Evolutionary conservation across 768 basidiomycete genomes (phyloP), one percentile per base, ranked within the genome.

Genomic region (Amanita polypyramis): DNA sequence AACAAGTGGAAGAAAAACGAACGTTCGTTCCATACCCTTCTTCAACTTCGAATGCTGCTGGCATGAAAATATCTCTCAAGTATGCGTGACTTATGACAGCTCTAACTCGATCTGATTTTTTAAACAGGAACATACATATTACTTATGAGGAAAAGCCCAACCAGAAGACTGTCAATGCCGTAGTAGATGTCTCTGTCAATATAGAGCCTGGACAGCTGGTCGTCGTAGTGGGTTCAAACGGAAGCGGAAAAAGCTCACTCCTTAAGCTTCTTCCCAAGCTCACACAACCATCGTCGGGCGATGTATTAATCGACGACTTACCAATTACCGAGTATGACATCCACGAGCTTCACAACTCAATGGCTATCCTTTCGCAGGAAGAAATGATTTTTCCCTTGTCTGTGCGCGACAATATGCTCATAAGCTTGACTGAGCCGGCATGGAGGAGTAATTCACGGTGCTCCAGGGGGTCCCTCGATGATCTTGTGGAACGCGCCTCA

Each of bases 151-250:
- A 25, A 25, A 20, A 40, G 21, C 39, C 14, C 30, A 8, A 36
- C 25, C 62, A 67, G 39, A 63, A 60, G 21, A 64, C 50, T 1
- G 53, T n/a, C 44, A 56, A 36, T n/a, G 60, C 60, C 15, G 56
- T 71, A 11, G 42, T 56, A 17, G 54, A 65, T 42, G 52, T 72
- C 41, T 65, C 68, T 0, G 60, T 75, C 44, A 59, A 54, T 12
- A 64, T 76, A 43, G 51, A 64, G 6, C 55, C 72, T 5, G 74
- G 74, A 2, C 64, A 72, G 21, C 63, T 79, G 10, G 70, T 75
- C 14, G 72, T 79, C 29, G 62, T 81, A n/a, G 78, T 81, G 5
- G 77, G 79, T 21, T 61, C 62, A 2, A 81, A 80, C 52, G 77
- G 78, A 4, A 70, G 70, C 45, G 77, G 76, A 1, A 79, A 79